These are phyloP conservation scores for Epichloe coenophiala DNA, from an alignment of 2,329 filamentous ascomycete genomes.

Conservation along the genomic window DNA sequence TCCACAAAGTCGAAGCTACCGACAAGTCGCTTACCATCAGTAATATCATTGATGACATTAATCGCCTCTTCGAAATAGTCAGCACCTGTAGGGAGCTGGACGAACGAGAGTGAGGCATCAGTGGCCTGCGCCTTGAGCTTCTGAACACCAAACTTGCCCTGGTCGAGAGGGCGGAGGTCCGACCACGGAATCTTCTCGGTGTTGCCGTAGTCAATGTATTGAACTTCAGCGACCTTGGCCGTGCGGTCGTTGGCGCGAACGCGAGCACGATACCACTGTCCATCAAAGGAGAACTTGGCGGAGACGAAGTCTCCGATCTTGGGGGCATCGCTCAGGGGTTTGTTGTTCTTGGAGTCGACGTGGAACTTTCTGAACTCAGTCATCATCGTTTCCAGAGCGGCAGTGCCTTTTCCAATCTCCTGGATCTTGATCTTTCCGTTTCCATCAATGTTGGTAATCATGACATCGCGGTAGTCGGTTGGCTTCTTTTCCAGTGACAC, in stretches of 20 bases:
- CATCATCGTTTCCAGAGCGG: constrained; percentile 78
- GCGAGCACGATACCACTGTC: constrained; percentile 87
- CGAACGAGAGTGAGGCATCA: constrained; percentile 75
- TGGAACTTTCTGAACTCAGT: constrained; percentile 85
- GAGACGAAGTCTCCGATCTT: constrained; percentile 88
- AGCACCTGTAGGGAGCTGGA: constrained; percentile 70
- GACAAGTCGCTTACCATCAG: constrained; percentile 65
- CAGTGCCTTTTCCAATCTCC: constrained; percentile 74
- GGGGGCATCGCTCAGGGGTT: constrained; percentile 58
- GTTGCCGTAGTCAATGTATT: constrained; percentile 97
- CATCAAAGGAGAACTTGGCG: constrained; percentile 78
- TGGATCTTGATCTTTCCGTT: constrained; percentile 81
- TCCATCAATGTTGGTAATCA: constrained; percentile 79
- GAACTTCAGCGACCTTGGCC: constrained; percentile 74
- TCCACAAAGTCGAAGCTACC: constrained; percentile 82
- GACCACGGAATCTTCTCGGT: constrained; percentile 79
- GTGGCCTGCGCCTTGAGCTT: constrained; percentile 78
- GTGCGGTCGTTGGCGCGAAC: constrained; percentile 87
- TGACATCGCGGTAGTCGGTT: constrained; percentile 80
- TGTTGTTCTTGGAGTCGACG: constrained; percentile 66
- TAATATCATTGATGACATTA: constrained; percentile 59
- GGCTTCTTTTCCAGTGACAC: constrained; percentile 51
- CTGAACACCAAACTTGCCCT: constrained; percentile 63
- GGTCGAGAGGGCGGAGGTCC: constrained; percentile 65
- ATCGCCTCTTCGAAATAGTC: constrained; percentile 79